Evolutionary conservation across 176 grass and related monocot species (phyloP), one percentile per base, ranked within the genome.

Genomic region (Aegilops speltoides): DNA sequence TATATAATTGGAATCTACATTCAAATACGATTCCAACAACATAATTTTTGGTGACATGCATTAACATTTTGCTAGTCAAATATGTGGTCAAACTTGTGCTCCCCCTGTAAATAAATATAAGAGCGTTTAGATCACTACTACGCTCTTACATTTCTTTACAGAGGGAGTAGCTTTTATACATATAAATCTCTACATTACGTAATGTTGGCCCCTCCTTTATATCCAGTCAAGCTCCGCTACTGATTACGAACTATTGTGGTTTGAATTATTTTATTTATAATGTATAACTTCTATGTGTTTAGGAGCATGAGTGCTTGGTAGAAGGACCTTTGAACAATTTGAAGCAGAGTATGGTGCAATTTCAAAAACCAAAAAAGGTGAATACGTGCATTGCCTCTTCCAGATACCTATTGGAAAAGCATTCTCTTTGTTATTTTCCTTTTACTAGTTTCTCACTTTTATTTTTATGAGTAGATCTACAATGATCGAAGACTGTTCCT

Each of bases 331-430:
- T 99, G 75, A 99, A 91, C 83, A 99, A 99, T 80, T 87, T 99
- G 87, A 99, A 99, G 77, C 97, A 99, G 91, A 99, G 97, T 90
- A 99, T 99, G 97, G 94, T 99, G 69, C 97, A 99, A 87, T 99
- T 99, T 94, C 97, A 99, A 82, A 99, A 99, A 75, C 97, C 97
- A 1, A 99, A 97, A 94, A 99, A 99, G 92, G 97, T 99, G 45
- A 56, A 67, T 82, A 2, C 0, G 24, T 34, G 25, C 26, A 31
- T 57, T 29, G 26, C 23, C 65, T 77, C 48, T 61, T 71, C 19
- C 34, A 74, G 14, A 79, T 75, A 52, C 62, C 4, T 68, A 8
- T 13, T 84, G 33, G 46, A 81, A 84, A 48, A 28, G 48, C 36
- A 73, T 77, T 25, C 8, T 82, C 9, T 31, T 26, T 12, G 16